These are phyloP conservation scores for Boletus huronensis DNA, from an alignment of 768 basidiomycete genomes.

Conservation along the genomic window DNA sequence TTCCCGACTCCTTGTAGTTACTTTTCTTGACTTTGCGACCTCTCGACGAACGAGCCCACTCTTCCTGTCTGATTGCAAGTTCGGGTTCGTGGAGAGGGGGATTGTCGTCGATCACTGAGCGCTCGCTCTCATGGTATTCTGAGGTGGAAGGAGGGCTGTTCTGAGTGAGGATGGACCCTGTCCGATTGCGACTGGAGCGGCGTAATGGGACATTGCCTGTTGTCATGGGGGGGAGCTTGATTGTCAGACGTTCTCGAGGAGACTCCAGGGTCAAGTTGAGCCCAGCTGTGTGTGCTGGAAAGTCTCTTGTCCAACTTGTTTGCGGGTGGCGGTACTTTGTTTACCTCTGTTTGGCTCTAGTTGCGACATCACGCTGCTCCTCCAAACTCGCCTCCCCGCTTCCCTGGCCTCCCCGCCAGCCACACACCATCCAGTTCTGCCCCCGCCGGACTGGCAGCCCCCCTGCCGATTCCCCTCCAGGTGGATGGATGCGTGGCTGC, in stretches of 20 bases:
- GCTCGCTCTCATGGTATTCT: conserved; percentile 34
- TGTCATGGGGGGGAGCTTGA: conserved; percentile 24
- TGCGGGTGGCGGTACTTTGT: conserved; percentile 30
- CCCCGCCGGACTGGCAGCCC: not conserved
- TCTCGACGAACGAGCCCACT: conserved; percentile 29
- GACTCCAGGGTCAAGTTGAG: conserved; percentile 18
- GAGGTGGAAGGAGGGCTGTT: conserved; percentile 30
- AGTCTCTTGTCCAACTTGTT: conserved; percentile 25
- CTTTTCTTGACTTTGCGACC: conserved; percentile 42
- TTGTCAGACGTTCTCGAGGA: conserved; percentile 18
- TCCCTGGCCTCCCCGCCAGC: conserved; percentile 19
- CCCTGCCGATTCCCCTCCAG: not conserved
- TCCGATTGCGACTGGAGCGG: conserved; percentile 25
- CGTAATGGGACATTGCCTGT: conserved; percentile 14
- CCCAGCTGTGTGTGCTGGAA: conserved; percentile 19
- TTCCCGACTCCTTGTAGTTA: conserved; percentile 44
- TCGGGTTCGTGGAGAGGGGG: not conserved
- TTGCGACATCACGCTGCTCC: conserved; percentile 16
- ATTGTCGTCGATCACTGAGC: conserved; percentile 31
- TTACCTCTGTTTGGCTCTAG: conserved; percentile 27
- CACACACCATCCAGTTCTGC: conserved; percentile 6
- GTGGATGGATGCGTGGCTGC: not conserved
- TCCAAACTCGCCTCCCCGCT: conserved; percentile 27
- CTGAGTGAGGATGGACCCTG: conserved; percentile 20
- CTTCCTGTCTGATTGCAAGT: not conserved